Base-by-base conservation (phyloP, 257 asterid species). In the Penstemon newberryi region DNA sequence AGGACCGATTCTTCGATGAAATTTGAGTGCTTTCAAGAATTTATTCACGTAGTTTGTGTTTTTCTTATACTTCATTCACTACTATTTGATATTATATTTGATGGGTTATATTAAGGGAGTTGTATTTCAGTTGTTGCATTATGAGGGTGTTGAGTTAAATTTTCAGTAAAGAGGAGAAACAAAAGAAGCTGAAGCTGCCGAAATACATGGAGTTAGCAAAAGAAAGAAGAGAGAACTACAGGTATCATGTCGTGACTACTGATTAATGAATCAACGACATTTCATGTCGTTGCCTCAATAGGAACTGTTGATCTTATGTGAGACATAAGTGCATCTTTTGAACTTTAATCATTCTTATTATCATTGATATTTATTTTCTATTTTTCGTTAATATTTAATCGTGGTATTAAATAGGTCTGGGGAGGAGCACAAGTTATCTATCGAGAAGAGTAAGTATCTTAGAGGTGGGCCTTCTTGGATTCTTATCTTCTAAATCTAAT, bases 211-310 rank as follows among this genome's bases (percentile, higher is more conserved):
- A 93, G 78, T 75, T 97, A 72, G 99, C 97, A 0, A 93, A 93
- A 73, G 99, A 93, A 69, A 80, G 99, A 51, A 83, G 99, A 73
- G 99, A 93, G 79, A 97, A 93, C 69, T 92, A 83, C 18, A 15
- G 18, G 18, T 15, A 15, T 15, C 18, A 76, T 90, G 91, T 82
- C 99, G 96, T 0, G 99, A 93, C 74, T 93, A 93, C 69, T 97
- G 80, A 76, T 85, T 56, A 81, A 92, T 9, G 97, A 91, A 72
- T 66, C 87, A 81, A 88, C 97, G 9, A 82, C 92, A 15, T 93
- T 90, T 79, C 97, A 90, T 65, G 96, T 95, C 58, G 99, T 90
- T 74, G 96, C 96, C 63, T 97, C 99, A n/a, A 97, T 97, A 0
- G 99, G 99, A 40, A 78, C 83, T 69, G 87, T 71, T 69, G 97